Conservation (phyloP, 2,329 filamentous ascomycete species). For the Dactylellina cionopaga region DNA sequence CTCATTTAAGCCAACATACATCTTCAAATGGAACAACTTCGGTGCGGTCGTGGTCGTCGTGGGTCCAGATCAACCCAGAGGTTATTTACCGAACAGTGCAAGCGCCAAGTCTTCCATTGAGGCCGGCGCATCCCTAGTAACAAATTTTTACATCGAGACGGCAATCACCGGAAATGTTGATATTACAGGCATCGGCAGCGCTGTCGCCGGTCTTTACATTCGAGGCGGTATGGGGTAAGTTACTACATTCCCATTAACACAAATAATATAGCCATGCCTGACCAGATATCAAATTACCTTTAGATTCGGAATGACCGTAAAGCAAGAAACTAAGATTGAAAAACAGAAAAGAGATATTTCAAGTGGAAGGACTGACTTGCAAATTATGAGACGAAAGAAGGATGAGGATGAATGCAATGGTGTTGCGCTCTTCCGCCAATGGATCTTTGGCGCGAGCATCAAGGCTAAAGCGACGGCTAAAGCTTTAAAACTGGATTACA, state of each 20-base stretch:
- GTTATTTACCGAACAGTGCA: background rate
- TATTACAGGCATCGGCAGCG: background rate
- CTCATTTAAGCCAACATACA: background rate
- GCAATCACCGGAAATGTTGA: background rate
- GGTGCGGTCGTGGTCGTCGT: background rate
- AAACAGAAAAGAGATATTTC: too few relatives aligned
- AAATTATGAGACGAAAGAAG: background rate
- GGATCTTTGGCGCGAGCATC: background rate
- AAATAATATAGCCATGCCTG: too few relatives aligned
- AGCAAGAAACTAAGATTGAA: too few relatives aligned
- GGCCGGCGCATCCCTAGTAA: background rate
- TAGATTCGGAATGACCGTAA: background rate
- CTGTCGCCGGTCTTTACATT: background rate
- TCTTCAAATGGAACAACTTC: background rate
- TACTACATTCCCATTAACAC: too few relatives aligned
- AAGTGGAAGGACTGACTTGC: too few relatives aligned
- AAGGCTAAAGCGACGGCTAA: background rate
- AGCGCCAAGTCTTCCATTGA: background rate
- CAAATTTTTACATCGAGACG: background rate
- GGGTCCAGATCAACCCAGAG: background rate
- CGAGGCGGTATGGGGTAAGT: background rate
- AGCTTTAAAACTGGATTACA: background rate
- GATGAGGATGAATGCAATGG: background rate
- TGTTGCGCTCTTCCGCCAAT: background rate
- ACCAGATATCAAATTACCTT: too few relatives aligned